Evolutionary conservation across 73 alveolate species (phyloP), one percentile per base, ranked within the genome.

Genomic region (Paramecium biaurelia): DNA sequence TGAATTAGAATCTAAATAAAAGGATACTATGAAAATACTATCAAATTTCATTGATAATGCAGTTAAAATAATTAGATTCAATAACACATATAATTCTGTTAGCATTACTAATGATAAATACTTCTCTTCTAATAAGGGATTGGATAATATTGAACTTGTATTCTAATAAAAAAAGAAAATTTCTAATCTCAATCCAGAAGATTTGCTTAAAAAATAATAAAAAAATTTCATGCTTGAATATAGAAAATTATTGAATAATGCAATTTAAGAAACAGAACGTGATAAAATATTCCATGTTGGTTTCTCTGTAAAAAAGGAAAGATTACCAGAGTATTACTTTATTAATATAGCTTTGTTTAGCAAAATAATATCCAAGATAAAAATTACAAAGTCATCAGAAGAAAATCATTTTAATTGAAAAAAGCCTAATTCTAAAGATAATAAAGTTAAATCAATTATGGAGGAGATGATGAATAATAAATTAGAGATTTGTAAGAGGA

Each of bases 201-300:
- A 63, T 18, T 58, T 56, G 8, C 20, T 6, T 15, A 57, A 85
- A 49, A 57, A 24, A 38, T 34, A 85, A 37, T 28, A 56, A 85
- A 85, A 85, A 18, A n/a, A 53, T 24, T 56, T 57, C 34, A 42
- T 35, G 72, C 56, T 63, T 63, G 85, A 67, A 24, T 37, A 87
- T 23, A 18, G 70, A 87, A 79, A 58, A 67, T 70, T 57, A 56
- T 30, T 74, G 24, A 23, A 41, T 70, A 43, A 21, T 9, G 28
- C 35, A n/a, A 20, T 87, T 37, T 30, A 76, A 76, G 89, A 76
- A 41, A 76, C 70, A 32, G 68, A 41, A 32, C 12, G 89, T 34
- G 93, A 87, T 70, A 58, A 87, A 43, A 67, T 87, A 41, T 67
- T 74, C 30, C 93, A 87, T 68, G 93, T 87, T 6, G 93, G 93